phyloP scores from a whole-genome alignment of 495 filamentous ascomycete genomes.

The Chaetomium tenue region DNA sequence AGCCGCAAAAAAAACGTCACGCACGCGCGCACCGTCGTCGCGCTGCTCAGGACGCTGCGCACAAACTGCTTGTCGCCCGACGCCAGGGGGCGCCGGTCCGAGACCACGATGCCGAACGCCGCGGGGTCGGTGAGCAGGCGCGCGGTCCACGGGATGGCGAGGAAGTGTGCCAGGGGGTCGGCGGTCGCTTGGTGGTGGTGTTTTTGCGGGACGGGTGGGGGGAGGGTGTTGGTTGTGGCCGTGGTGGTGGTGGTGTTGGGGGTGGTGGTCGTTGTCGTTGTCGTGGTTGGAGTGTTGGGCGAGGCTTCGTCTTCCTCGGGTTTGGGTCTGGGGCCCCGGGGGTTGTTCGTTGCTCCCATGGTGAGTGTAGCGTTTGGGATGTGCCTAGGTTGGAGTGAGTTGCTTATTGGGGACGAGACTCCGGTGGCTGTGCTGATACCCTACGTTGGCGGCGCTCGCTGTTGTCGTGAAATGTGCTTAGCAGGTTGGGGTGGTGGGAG shows the following conservation, averaged over 20 bases:
- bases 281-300: background rate
- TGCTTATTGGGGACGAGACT: background rate
- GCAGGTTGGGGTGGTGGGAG: background rate
- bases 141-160: constrained; percentile 26
- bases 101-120: constrained; percentile 19
- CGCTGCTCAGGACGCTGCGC: constrained; percentile 20
- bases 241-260: background rate
- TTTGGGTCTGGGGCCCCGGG: background rate
- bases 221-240: background rate
- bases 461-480: background rate
- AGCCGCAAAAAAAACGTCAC: constrained; percentile 23
- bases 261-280: background rate
- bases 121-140: constrained; percentile 24
- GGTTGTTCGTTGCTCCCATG: background rate
- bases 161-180: constrained; percentile 31
- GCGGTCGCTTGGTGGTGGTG: constrained; percentile 27
- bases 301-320: background rate
- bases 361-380: background rate
- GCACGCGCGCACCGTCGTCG: constrained; percentile 28
- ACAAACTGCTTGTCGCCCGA: constrained; percentile 28
- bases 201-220: constrained; percentile 3
- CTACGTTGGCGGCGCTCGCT: background rate
- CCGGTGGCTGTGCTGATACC: background rate
- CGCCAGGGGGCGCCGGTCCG: constrained; percentile 26
- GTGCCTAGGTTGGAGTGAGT: background rate